A percentile compares a stretch with the other conserved stretches of the same genome.
Conservation (phyloP, 257 asterid genomes). For the Solanum bulbocastanum region DNA sequence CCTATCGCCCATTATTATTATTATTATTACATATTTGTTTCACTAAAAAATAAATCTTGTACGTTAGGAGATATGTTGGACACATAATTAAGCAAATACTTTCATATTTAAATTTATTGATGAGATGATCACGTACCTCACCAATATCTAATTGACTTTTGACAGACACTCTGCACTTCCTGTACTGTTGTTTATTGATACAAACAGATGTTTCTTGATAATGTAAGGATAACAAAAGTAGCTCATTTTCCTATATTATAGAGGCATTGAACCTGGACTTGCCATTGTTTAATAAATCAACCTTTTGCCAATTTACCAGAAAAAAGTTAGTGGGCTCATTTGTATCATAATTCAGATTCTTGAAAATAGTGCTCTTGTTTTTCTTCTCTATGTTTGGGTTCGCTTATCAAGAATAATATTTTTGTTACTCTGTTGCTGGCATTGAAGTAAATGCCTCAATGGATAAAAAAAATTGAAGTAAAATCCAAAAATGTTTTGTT, state of each 20-base stretch:
- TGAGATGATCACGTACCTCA: background rate
- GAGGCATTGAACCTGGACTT: constrained; percentile 34
- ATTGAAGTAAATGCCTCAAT: background rate
- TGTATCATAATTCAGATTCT: background rate
- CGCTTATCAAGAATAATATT: background rate
- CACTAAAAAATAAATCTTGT: background rate
- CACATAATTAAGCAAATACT: background rate
- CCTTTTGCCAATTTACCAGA: constrained; percentile 6
- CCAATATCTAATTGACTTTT: background rate
- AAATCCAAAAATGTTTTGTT: background rate
- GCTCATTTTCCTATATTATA: background rate
- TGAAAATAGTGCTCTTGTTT: background rate
- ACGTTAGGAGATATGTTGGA: no score
- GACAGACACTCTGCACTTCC: background rate
- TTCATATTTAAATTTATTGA: background rate
- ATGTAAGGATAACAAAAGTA: background rate
- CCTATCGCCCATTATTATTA: background rate
- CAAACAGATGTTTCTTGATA: background rate
- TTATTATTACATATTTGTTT: background rate
- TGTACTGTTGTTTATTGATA: constrained; percentile 3
- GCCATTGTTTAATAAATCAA: background rate
- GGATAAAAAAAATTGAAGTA: background rate
- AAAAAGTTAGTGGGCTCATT: constrained; percentile 7
- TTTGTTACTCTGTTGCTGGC: background rate
- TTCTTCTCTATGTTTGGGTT: background rate